A percentile compares a stretch with the other conserved stretches of the same genome.
These are phyloP conservation scores for Brassica rapa DNA, from an alignment of 345 rosid genomes.

Conservation along the genomic window DNA sequence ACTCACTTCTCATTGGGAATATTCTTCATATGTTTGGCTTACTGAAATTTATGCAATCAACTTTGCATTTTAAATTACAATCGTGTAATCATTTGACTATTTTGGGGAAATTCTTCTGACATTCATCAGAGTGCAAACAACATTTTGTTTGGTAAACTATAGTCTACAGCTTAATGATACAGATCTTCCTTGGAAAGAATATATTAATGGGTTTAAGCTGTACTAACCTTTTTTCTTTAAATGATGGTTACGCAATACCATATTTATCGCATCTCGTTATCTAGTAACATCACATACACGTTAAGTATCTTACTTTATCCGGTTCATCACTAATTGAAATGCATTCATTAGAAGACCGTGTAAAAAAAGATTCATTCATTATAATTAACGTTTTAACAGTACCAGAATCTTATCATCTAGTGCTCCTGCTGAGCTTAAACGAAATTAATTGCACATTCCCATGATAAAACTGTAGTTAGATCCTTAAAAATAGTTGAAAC, in stretches of 20 bases:
- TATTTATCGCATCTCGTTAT: slow-evolving; percentile 3
- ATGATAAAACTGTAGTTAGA: background rate
- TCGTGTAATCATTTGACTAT: background rate
- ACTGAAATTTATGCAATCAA: background rate
- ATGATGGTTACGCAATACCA: background rate
- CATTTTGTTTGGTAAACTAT: slow-evolving; percentile 7
- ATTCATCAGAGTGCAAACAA: background rate
- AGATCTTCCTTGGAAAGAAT: background rate
- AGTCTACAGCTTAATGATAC: background rate
- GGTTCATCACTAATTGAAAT: background rate
- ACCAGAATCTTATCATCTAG: slow-evolving; percentile 3
- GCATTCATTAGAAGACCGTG: slow-evolving; percentile 8
- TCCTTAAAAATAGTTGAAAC: background rate
- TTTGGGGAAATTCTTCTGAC: background rate
- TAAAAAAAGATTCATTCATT: background rate
- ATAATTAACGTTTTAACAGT: background rate
- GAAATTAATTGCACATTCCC: background rate
- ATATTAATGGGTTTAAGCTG: background rate
- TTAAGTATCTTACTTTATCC: background rate
- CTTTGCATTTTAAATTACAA: background rate
- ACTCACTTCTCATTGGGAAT: slow-evolving; percentile 1
- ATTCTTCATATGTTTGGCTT: background rate
- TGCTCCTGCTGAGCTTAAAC: slow-evolving; percentile 15
- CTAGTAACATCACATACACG: slow-evolving; percentile 1
- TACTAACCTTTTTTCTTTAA: background rate